Base-by-base conservation (phyloP, 2,329 filamentous ascomycete genomes). In the Xylogone sp. region DNA sequence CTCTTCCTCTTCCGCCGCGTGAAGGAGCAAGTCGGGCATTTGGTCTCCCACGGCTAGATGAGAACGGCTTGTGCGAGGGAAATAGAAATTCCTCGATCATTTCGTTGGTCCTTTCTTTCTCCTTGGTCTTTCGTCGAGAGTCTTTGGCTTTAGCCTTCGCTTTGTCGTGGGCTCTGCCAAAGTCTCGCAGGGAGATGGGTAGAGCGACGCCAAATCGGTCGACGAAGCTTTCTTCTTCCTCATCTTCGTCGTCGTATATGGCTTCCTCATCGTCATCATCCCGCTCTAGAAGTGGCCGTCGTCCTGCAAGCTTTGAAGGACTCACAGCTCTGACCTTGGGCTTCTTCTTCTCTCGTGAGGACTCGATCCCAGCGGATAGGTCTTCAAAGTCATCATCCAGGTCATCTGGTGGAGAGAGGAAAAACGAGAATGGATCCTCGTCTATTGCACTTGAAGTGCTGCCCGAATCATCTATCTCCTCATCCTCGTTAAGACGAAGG, bases 371-470 rank as follows among this genome's bases (percentile, higher is more conserved):
- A 7, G 65, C 65, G 10, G 59, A 60, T 3, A 67, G 60, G 27
- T 68, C 65, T 24, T 63, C 60, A 31, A 58, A 56, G n/a, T 62
- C 59, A 24, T 64, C 59, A n/a, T 59, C 54, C 27, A 56, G 55
- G 8, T 61, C 61, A 31, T 53, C 53, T 16, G 51, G 45, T 8
- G 45, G 31, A 10, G 64, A 59, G 43, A 68, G 65, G 50, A 68
- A 68, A 57, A 62, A 67, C 7, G 64, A 59, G 43, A 68, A 65
- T 3, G 65, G 65, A 50, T 68, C 59, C 9, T 62, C 62, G 43
- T 68, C 65, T 24, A 67, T 66, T 2, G 47, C 44, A n/a, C 59
- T 54, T 9, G 54, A 45, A 6, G 46, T n/a, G 8, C 59, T 53
- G 4, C 10, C 3, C 9, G 39, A 21, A 3, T 50, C 21, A 18